These are phyloP conservation scores for Kwoniella sp. DNA, from an alignment of 768 basidiomycete genomes.

Conservation along the genomic window DNA sequence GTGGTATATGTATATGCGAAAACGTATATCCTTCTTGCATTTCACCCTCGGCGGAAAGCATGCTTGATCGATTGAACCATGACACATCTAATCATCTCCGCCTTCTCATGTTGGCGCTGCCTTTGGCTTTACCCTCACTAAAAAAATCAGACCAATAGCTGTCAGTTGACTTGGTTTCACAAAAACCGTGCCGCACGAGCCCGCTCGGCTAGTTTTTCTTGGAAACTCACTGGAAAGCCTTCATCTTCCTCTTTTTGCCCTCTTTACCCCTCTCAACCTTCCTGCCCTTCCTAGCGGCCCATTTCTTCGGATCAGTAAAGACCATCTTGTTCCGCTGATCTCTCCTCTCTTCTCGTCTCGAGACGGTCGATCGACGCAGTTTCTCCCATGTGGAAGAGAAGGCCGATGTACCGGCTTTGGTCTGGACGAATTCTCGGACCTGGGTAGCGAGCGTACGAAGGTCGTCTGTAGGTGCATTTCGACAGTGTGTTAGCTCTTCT, in stretches of 20 bases:
- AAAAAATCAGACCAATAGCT: background rate
- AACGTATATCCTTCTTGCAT: too few species aligned
- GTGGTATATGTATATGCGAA: background rate
- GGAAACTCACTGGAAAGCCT: conserved; percentile 53
- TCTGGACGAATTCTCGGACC: conserved; percentile 81
- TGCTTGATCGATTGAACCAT: too few species aligned
- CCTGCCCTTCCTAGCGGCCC: conserved; percentile 73
- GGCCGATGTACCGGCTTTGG: conserved; percentile 81
- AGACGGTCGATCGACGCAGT: conserved; percentile 71
- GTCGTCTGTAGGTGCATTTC: conserved; percentile 68
- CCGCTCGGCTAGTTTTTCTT: too few species aligned
- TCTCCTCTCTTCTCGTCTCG: conserved; percentile 72
- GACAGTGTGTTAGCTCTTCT: too few species aligned
- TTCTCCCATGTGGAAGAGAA: conserved; percentile 79
- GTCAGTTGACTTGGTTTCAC: background rate
- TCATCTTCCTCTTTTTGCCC: conserved; percentile 73
- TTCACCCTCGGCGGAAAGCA: too few species aligned
- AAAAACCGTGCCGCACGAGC: background rate
- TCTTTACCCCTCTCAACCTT: conserved; percentile 78
- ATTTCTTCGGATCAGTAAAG: conserved; percentile 72
- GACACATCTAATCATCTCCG: conserved; percentile 6
- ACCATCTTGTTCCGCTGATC: conserved; percentile 64
- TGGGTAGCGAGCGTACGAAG: conserved; percentile 78
- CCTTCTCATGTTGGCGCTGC: conserved; percentile 13
- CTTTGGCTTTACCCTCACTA: conserved; percentile 20